Conservation (phyloP, 306 rosid genomes). For the Acacia confusa region DNA sequence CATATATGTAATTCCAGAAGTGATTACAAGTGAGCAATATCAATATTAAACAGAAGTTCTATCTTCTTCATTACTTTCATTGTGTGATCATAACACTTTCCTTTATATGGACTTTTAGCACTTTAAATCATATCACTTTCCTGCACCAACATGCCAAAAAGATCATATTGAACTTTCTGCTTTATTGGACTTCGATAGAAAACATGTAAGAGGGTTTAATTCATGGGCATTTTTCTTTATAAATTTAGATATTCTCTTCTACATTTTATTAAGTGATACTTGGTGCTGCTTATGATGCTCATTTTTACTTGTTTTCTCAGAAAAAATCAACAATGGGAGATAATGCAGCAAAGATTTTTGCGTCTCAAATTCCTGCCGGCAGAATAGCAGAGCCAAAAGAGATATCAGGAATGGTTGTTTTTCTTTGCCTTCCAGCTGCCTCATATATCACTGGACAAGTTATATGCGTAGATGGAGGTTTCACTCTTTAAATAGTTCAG, state of each 20-base stretch:
- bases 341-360: rapidly evolving
- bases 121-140: background rate
- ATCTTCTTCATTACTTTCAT: too few species aligned
- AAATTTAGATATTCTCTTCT: background rate
- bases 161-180: background rate
- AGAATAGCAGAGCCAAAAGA: constrained; percentile 49
- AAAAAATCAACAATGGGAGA: background rate
- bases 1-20: too few species aligned
- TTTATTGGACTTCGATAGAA: background rate
- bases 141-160: background rate
- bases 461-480: constrained; percentile 57
- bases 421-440: constrained; percentile 27
- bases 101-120: background rate
- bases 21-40: too few species aligned
- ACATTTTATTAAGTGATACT: background rate
- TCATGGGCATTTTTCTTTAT: background rate
- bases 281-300: background rate
- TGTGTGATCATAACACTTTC: too few species aligned
- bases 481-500: constrained; percentile 1
- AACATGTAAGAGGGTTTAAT: background rate
- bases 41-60: too few species aligned
- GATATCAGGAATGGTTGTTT: constrained; percentile 52
- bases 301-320: background rate
- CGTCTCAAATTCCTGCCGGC: constrained; percentile 25
- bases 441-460: constrained; percentile 58